Conservation (phyloP, 2,329 filamentous ascomycete species). For the Botrytis tulipae region DNA sequence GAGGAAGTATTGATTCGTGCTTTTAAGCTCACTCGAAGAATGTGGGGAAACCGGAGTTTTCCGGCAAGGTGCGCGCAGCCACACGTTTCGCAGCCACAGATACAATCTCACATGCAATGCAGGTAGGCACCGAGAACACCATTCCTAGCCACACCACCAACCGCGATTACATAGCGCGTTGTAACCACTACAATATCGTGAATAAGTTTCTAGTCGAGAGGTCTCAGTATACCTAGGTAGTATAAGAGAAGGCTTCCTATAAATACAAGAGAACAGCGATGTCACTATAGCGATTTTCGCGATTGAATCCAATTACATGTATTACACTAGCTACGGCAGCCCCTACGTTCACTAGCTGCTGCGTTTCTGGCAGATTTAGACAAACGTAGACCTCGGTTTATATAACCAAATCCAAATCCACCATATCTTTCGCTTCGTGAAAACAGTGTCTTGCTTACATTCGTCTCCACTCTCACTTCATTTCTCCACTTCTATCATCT, state of each 20-base stretch:
- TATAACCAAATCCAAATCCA: not conserved
- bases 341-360: rapidly evolving
- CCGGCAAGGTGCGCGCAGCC: not conserved
- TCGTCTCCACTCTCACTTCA: not conserved
- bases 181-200: too few species aligned
- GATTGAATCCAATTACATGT: too few species aligned
- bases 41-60: not conserved
- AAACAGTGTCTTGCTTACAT: not conserved
- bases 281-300: too few species aligned
- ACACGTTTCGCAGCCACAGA: not conserved
- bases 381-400: not conserved
- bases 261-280: too few species aligned
- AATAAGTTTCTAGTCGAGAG: too few species aligned
- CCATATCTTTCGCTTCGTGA: not conserved
- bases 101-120: too few species aligned
- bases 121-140: too few species aligned
- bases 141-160: too few species aligned
- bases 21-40: not conserved
- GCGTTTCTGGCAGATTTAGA: rapidly evolving
- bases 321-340: not conserved
- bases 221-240: too few species aligned
- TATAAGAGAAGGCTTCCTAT: too few species aligned
- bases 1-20: not conserved
- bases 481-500: not conserved
- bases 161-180: too few species aligned